Percentiles rank a stretch among this genome's conserved stretches.
These are phyloP conservation scores for Epichloe elymi DNA, from an alignment of 2,329 filamentous ascomycete genomes.

Conservation along the genomic window DNA sequence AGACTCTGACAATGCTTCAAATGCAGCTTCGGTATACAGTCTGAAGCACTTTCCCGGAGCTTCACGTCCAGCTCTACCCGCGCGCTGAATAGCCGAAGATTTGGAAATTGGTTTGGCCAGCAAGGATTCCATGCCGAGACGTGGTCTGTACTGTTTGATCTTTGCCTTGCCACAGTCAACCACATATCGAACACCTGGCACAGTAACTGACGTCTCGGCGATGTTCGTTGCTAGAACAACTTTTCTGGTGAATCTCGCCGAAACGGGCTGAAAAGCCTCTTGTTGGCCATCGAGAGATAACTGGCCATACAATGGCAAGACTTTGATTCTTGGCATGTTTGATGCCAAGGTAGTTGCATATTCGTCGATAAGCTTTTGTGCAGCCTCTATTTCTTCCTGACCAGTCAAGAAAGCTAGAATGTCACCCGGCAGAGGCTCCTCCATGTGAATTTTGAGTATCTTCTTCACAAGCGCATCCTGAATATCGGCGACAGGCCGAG, in stretches of 20 bases:
- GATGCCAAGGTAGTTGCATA: slow-evolving; percentile 59
- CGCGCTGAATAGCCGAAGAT: slow-evolving; percentile 82
- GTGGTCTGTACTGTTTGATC: slow-evolving; percentile 76
- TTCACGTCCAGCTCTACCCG: slow-evolving; percentile 87
- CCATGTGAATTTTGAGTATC: slow-evolving; percentile 75
- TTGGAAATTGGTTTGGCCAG: slow-evolving; percentile 84
- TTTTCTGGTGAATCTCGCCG: slow-evolving; percentile 64
- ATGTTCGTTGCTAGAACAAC: slow-evolving; percentile 92
- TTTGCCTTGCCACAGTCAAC: slow-evolving; percentile 92
- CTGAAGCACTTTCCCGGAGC: slow-evolving; percentile 80
- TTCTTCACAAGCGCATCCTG: slow-evolving; percentile 68
- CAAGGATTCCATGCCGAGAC: slow-evolving; percentile 79
- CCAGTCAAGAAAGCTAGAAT: slow-evolving; percentile 86
- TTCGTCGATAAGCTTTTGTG: slow-evolving; percentile 70
- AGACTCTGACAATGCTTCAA: slow-evolving; percentile 53
- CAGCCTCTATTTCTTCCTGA: slow-evolving; percentile 79
- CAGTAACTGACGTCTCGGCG: slow-evolving; percentile 95
- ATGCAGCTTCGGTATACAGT: slow-evolving; percentile 73
- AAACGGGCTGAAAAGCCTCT: slow-evolving; percentile 66
- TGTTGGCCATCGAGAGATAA: slow-evolving; percentile 79
- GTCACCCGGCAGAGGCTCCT: slow-evolving; percentile 85
- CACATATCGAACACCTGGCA: slow-evolving; percentile 82
- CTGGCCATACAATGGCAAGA: slow-evolving; percentile 79
- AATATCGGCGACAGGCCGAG: slow-evolving; percentile 64
- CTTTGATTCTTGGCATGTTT: slow-evolving; percentile 57